phyloP scores from a whole-genome alignment of 352 stramenopile species.

The Blastocystis sp. region DNA sequence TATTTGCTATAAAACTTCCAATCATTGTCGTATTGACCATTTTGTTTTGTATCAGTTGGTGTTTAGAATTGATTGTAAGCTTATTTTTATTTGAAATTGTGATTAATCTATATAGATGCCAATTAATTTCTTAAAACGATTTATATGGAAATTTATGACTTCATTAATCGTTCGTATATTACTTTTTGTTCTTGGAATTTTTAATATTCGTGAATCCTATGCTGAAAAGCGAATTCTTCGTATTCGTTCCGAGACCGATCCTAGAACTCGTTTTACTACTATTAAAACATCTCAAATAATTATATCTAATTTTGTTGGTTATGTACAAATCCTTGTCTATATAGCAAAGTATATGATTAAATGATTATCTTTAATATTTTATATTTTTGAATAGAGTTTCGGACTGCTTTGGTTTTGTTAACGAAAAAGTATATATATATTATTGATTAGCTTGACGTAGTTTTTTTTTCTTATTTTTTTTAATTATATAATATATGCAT shows the following conservation, averaged over 20 bases:
- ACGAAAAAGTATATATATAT: constrained; percentile 2
- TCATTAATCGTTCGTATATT: constrained; percentile 2
- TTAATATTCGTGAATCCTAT: neutral
- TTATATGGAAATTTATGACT: constrained; percentile 14
- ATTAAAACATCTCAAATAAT: constrained; percentile 5
- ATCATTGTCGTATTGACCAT: neutral
- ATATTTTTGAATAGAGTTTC: neutral
- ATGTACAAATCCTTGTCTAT: constrained; percentile 17
- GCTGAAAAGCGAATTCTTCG: constrained; percentile 8
- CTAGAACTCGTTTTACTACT: neutral
- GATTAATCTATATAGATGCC: constrained; percentile 9
- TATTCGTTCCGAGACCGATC: constrained; percentile 1
- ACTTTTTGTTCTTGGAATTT: constrained; percentile 1
- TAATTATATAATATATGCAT: no score
- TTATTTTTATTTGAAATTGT: constrained; percentile 1
- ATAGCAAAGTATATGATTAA: neutral
- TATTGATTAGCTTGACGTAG: neutral
- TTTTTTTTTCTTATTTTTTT: no score
- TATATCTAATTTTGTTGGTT: constrained; percentile 21
- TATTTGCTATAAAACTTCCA: neutral
- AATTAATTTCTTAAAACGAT: neutral
- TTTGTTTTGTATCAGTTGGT: no score
- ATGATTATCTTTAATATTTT: neutral
- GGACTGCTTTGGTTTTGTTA: constrained; percentile 17
- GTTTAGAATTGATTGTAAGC: no score